Conservation (phyloP, 1,284 basidiomycete species). For the Ustilago xerochloae region DNA sequence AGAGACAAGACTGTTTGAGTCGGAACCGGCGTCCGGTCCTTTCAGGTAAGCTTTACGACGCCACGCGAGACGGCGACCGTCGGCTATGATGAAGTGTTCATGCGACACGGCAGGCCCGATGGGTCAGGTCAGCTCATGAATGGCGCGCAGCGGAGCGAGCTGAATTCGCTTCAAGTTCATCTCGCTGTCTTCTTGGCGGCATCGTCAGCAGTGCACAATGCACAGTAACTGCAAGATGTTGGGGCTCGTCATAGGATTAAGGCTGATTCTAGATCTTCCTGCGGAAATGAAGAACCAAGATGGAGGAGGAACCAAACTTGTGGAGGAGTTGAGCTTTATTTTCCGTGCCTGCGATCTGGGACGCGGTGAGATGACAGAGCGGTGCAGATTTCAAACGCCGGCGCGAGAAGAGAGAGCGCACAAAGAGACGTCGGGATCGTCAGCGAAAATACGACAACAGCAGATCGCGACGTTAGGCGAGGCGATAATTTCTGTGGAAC, state of each 20-base stretch:
- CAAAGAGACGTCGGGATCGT: not conserved
- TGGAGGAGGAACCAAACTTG: not conserved
- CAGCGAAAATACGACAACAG: slow-evolving; percentile 12
- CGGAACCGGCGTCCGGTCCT: not conserved
- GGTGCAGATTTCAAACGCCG: slow-evolving; percentile 11
- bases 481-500: not conserved
- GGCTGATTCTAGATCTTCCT: not conserved
- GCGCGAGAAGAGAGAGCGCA: not conserved
- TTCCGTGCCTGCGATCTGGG: not conserved
- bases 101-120: not conserved
- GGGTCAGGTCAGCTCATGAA: not conserved
- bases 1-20: not conserved
- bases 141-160: not conserved
- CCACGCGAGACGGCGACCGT: not conserved
- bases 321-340: not conserved
- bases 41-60: slow-evolving; percentile 5
- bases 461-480: slow-evolving; percentile 12
- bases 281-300: no score
- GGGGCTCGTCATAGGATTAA: no score
- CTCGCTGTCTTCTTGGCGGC: no score
- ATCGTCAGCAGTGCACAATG: not conserved
- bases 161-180: no score
- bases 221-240: no score
- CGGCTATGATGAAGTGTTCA: not conserved
- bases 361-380: slow-evolving; percentile 12